Evolutionary conservation across 306 rosid genomes (phyloP), one percentile per base, ranked within the genome.

Genomic region (Prinsepia uniflora): DNA sequence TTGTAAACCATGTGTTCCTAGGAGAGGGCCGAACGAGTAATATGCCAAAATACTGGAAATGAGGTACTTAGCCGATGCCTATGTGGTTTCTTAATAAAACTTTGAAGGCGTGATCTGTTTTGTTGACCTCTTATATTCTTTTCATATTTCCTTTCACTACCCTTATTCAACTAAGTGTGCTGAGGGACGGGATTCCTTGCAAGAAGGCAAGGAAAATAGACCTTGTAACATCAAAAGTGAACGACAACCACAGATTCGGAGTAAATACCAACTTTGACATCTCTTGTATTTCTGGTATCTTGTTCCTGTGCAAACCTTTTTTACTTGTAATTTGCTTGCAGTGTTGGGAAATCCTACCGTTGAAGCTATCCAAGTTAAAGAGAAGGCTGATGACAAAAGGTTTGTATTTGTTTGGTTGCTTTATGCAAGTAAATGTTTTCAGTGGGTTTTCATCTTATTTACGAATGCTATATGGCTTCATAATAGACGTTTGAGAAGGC

Each of bases 401-500:
- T 93, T 74, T 68, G 82, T 56, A 6, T 68, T 45, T 50, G 58
- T 58, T 47, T 68, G 52, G 45, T 79, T 78, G 46, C 71, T 84
- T 67, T 63, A 30, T 70, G 61, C 68, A 62, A 67, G 59, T 54
- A 40, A 60, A 68, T 68, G 63, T 30, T 74, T 75, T 52, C 47
- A 48, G 36, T 77, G 48, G 58, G 48, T 57, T 55, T 71, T 82
- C 61, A 56, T 30, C 8, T 55, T 43, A 50, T 22, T 70, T 42
- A 56, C 10, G n/a, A 3, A 5, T 42, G 15, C 65, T 43, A 75
- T 75, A 75, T 78, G 70, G 10, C 50, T 76, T 82, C 53, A 41
- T 65, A 58, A 75, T 79, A 91, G 96, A 82, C 58, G 75, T 80
- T 74, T 61, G 58, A 85, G 86, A 76, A 84, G 86, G 84, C 85